Base-by-base conservation (phyloP, 441 rosid genomes). In the Jatropha multifida region DNA sequence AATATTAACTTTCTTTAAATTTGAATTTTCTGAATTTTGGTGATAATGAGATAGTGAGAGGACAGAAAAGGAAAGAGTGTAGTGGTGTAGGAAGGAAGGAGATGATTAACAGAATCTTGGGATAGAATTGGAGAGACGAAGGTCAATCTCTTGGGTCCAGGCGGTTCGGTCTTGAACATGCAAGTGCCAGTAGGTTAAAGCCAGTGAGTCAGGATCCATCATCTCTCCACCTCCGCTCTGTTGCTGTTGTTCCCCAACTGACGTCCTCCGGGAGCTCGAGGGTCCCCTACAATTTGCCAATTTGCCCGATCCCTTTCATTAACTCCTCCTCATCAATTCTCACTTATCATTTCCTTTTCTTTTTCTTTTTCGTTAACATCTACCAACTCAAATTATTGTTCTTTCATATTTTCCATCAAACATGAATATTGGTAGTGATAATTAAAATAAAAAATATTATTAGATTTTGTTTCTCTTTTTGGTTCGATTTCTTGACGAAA, bases 81-180 rank as follows among this genome's bases (percentile, higher is more conserved):
- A 46, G 4, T 69, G 23, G 26, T 3, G 58, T 32, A 32, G 32
- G 32, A 32, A 32, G 32, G 32, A 32, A 32, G 32, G 32, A 32
- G 32, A 1, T 32, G 32, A 32, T 17, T 59, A 59, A 26, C 2
- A 59, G 63, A 23, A 62, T 37, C 44, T 32, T 5, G 20, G 65
- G 26, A 27, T 68, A 76, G 82, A 42, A 76, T 76, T 73, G 65
- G 93, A 86, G 3, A 94, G 90, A 42, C 92, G 95, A 71, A 94
- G 86, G 78, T 92, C 98, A 42, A 94, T 86, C 85, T 94, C 98
- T 59, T 91, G 97, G 68, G 98, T 91, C 98, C 98, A 94, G 37
- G 95, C 92, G 51, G 88, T 78, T 7, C 88, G 91, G 82, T 91
- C 89, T 81, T 94, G 98, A 60, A 84, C 88, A 73, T 92, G 98